phyloP scores from a whole-genome alignment of 768 basidiomycete species.

The Tylopilus cervinicoccineus region DNA sequence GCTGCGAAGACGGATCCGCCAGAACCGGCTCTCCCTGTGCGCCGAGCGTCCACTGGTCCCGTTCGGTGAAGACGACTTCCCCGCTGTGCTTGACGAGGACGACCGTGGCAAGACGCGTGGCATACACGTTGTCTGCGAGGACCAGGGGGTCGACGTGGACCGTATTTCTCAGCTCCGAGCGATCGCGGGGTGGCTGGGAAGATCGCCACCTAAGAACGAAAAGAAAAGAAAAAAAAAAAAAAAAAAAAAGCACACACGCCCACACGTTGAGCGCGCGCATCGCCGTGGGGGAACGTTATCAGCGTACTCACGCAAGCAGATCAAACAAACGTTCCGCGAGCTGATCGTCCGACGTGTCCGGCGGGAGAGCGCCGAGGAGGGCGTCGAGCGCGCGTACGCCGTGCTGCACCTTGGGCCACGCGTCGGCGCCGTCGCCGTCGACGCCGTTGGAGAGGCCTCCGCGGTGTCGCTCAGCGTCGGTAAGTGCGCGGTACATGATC shows the following conservation, averaged over 20 bases:
- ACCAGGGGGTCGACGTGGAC: constrained; percentile 56
- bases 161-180: constrained; percentile 56
- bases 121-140: constrained; percentile 39
- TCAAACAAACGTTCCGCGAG: constrained; percentile 59
- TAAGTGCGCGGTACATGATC: constrained; percentile 52
- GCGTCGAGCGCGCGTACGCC: constrained; percentile 47
- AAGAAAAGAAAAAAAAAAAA: neutral
- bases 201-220: constrained; percentile 24
- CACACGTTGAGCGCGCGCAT: constrained; percentile 10
- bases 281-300: neutral
- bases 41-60: constrained; percentile 58
- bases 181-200: constrained; percentile 41
- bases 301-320: constrained; percentile 69
- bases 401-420: constrained; percentile 73
- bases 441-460: constrained; percentile 75
- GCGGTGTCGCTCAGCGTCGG: constrained; percentile 42
- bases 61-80: constrained; percentile 62
- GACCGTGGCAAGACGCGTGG: constrained; percentile 71
- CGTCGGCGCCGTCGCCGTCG: constrained; percentile 54
- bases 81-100: constrained; percentile 61
- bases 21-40: constrained; percentile 36
- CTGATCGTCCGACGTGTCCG: constrained; percentile 43
- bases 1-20: constrained; percentile 41
- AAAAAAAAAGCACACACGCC: neutral
- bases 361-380: constrained; percentile 37